These are phyloP conservation scores for Alternaria postmessia DNA, from an alignment of 2,329 filamentous ascomycete species.

Conservation along the genomic window DNA sequence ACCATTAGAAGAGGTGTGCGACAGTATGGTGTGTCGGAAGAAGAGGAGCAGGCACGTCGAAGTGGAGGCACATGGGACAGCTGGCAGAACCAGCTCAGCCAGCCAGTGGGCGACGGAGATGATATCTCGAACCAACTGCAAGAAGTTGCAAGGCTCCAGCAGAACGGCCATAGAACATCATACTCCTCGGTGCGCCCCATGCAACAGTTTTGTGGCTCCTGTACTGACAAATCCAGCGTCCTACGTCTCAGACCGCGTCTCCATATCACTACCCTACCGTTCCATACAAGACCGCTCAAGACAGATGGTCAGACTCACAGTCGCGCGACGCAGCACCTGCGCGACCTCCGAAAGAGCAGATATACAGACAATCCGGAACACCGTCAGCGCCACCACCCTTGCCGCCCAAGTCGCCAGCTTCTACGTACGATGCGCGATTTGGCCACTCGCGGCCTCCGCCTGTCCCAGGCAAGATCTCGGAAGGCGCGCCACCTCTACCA, in stretches of 20 bases:
- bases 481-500: constrained; percentile 42
- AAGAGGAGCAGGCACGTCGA: constrained; percentile 65
- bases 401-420: constrained; percentile 39
- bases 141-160: constrained; percentile 54
- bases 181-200: constrained; percentile 34
- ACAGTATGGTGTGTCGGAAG: constrained; percentile 64
- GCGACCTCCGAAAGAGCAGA: constrained; percentile 46
- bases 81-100: constrained; percentile 56
- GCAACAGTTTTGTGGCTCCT: not conserved
- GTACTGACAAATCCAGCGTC: constrained; percentile 33
- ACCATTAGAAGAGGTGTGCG: constrained; percentile 59
- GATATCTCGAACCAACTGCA: constrained; percentile 63
- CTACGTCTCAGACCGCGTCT: constrained; percentile 36
- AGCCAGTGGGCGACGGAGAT: constrained; percentile 49
- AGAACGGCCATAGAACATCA: constrained; percentile 32
- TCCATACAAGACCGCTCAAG: constrained; percentile 50
- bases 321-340: constrained; percentile 46
- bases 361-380: constrained; percentile 36
- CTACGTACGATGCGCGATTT: constrained; percentile 22
- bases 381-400: constrained; percentile 36
- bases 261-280: constrained; percentile 56
- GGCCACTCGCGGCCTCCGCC: constrained; percentile 32
- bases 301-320: constrained; percentile 43
- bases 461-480: constrained; percentile 40
- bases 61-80: constrained; percentile 62